Conservation (phyloP, 257 asterid species). For the Coffea eugenioides region DNA sequence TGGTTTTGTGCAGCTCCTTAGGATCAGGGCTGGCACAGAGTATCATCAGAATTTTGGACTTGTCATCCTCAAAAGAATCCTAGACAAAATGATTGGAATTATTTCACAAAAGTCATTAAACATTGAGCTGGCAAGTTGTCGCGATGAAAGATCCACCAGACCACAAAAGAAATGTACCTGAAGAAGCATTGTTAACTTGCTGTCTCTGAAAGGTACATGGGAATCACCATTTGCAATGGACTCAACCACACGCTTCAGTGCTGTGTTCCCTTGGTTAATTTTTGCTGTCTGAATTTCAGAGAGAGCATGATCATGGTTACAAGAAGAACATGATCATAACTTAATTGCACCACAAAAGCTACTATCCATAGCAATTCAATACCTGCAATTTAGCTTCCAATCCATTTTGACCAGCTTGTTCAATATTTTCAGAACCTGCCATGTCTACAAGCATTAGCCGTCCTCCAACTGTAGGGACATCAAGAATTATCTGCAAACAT, state of each 20-base stretch:
- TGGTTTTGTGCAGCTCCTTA: slow-evolving; percentile 85
- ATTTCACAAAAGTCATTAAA: slow-evolving; percentile 7
- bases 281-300: slow-evolving; percentile 68
- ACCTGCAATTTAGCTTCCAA: slow-evolving; percentile 97
- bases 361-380: neutral
- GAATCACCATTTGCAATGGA: slow-evolving; percentile 97
- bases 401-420: slow-evolving; percentile 94
- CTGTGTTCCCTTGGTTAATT: slow-evolving; percentile 89
- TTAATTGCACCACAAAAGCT: neutral
- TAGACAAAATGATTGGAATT: slow-evolving; percentile 21
- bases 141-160: neutral
- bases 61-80: slow-evolving; percentile 96
- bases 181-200: slow-evolving; percentile 98
- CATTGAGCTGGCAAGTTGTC: no score
- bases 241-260: slow-evolving; percentile 89
- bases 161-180: slow-evolving; percentile 46
- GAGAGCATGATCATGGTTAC: slow-evolving; percentile 2
- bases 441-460: slow-evolving; percentile 94
- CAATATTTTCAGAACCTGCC: slow-evolving; percentile 99
- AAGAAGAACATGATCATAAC: neutral
- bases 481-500: slow-evolving; percentile 64
- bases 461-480: slow-evolving; percentile 98
- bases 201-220: slow-evolving; percentile 95
- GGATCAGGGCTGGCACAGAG: slow-evolving; percentile 95
- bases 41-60: slow-evolving; percentile 90